A percentile compares a stretch with the other conserved stretches of the same genome.
Conservation (phyloP, 208 protist species). For the Trypanosoma mega region DNA sequence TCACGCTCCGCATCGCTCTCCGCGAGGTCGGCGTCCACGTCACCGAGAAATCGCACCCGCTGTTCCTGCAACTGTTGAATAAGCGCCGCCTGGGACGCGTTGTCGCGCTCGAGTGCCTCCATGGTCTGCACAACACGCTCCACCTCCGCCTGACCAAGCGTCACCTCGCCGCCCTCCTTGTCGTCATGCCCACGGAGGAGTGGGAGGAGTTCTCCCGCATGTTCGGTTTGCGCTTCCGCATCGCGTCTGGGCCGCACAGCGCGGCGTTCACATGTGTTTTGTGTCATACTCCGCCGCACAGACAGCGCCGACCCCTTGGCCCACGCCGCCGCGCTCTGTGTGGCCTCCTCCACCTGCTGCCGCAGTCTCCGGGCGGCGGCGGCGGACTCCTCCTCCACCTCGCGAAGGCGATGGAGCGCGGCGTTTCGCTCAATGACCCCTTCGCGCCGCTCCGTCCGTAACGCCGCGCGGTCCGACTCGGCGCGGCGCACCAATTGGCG, state of each 20-base stretch:
- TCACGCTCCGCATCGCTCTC: background rate
- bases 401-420: conserved; percentile 22
- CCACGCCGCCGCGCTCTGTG: conserved; percentile 1
- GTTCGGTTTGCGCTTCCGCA: conserved; percentile 32
- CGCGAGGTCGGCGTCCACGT: conserved; percentile 36
- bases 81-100: conserved; percentile 27
- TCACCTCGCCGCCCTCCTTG: no score
- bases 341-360: conserved; percentile 23
- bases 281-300: background rate
- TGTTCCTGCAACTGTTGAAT: conserved; percentile 37
- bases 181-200: background rate
- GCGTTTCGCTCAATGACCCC: conserved; percentile 7
- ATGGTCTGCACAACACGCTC: conserved; percentile 36
- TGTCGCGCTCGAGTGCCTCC: conserved; percentile 34
- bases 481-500: background rate
- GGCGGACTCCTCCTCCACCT: conserved; percentile 40
- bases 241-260: conserved; percentile 12
- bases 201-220: conserved; percentile 33
- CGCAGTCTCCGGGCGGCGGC: conserved; percentile 31
- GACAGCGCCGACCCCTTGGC: no score
- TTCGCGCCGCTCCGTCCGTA: background rate
- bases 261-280: background rate
- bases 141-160: no score
- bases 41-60: conserved; percentile 45
- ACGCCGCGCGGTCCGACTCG: background rate